Evolutionary conservation across 176 grass and related monocot species (phyloP).

Genomic region (Raddia distichophylla): DNA sequence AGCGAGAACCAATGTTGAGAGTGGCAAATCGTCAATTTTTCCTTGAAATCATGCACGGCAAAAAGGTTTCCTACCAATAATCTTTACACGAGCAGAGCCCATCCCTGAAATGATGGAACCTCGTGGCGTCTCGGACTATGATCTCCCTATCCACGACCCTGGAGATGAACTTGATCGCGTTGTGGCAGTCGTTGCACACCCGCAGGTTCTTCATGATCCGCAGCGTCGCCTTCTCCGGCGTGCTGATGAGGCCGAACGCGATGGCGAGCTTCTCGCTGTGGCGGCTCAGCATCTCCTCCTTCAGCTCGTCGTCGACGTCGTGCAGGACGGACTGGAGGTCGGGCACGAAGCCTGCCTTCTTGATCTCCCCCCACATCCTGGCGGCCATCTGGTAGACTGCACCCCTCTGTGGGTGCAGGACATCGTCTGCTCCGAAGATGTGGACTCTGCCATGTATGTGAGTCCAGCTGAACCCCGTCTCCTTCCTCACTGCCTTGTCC

Average conservation of each 20-base stretch:
- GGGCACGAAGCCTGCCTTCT: slow-evolving; percentile 61
- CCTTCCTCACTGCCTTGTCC: slow-evolving; percentile 77
- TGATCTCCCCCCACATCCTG: slow-evolving; percentile 69
- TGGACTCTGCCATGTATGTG: slow-evolving; percentile 58
- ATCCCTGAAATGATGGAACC: slow-evolving; percentile 80
- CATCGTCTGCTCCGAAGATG: slow-evolving; percentile 70
- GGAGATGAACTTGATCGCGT: slow-evolving; percentile 71
- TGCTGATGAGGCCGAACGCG: slow-evolving; percentile 70
- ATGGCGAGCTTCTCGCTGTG: slow-evolving; percentile 90
- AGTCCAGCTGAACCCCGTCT: slow-evolving; percentile 81
- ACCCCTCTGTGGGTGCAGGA: slow-evolving; percentile 56
- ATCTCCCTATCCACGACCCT: slow-evolving; percentile 66
- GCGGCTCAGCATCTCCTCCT: slow-evolving; percentile 71
- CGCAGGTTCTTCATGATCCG: slow-evolving; percentile 81
- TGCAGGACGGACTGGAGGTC: slow-evolving; percentile 67
- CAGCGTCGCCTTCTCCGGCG: slow-evolving; percentile 52
- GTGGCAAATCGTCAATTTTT: too few relatives aligned
- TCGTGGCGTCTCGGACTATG: slow-evolving; percentile 70
- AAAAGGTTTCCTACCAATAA: slow-evolving; percentile 59
- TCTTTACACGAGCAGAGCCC: slow-evolving; percentile 74
- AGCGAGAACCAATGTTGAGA: too few relatives aligned
- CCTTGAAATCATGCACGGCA: background rate
- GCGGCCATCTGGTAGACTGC: slow-evolving; percentile 55
- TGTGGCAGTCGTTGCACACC: slow-evolving; percentile 77
- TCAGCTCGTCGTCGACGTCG: slow-evolving; percentile 68